phyloP scores from a whole-genome alignment of 2,329 filamentous ascomycete genomes.

The Cylindrodendrum hubeiense region DNA sequence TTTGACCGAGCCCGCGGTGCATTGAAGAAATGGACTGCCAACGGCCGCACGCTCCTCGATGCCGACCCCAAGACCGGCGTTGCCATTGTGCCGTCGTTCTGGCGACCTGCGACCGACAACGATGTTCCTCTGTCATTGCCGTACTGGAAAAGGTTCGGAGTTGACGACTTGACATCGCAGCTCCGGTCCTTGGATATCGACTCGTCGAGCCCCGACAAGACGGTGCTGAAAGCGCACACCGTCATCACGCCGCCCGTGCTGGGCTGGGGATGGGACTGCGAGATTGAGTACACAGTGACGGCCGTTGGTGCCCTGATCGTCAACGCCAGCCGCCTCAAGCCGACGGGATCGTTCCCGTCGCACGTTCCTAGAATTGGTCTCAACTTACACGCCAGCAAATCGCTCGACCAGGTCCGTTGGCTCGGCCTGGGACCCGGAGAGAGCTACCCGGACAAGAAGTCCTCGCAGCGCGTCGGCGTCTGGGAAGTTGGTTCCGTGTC shows the following conservation, averaged over 20 bases:
- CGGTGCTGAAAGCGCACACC: conserved; percentile 65
- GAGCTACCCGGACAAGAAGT: conserved; percentile 72
- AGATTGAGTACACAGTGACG: conserved; percentile 65
- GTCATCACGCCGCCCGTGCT: conserved; percentile 71
- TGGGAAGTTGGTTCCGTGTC: conserved; percentile 57
- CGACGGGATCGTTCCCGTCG: conserved; percentile 62
- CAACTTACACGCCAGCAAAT: conserved; percentile 62
- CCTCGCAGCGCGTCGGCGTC: conserved; percentile 65
- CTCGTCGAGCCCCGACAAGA: conserved; percentile 56
- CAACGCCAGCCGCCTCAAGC: conserved; percentile 56
- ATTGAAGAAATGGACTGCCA: conserved; percentile 56
- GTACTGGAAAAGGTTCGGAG: conserved; percentile 68
- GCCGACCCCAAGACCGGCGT: conserved; percentile 50
- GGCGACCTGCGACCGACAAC: conserved; percentile 76
- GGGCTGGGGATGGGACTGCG: conserved; percentile 67
- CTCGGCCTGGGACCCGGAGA: conserved; percentile 74
- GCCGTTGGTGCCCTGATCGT: conserved; percentile 59
- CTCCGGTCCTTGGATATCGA: conserved; percentile 56
- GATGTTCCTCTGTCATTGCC: conserved; percentile 66
- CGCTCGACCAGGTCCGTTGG: conserved; percentile 66
- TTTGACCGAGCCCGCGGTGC: conserved; percentile 61
- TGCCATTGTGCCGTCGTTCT: conserved; percentile 64
- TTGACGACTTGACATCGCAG: conserved; percentile 60
- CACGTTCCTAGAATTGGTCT: conserved; percentile 74
- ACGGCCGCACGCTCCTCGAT: conserved; percentile 51